Base-by-base conservation (phyloP, 2,329 filamentous ascomycete genomes). In the Beauveria medogensis region DNA sequence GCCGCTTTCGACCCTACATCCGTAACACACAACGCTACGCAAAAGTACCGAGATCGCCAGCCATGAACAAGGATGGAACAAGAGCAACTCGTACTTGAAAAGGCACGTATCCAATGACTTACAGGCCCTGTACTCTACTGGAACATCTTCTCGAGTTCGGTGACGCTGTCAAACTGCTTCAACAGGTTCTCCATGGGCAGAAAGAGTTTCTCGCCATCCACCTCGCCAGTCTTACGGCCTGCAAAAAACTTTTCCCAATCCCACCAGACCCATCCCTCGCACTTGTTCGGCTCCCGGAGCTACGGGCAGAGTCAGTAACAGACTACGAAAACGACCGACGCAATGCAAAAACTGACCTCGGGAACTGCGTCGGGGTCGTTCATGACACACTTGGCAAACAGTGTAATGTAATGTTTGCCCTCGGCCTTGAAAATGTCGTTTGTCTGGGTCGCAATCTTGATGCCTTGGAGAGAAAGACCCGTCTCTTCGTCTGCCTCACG, bases 401-500 rank as follows among this genome's bases (percentile, higher is more conserved):
- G 71, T 0, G 90, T 92, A 55, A 91, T 78, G 68, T 92, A 93
- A 69, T 93, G 89, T 71, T 86, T 90, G 0, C 72, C 73, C n/a
- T 81, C 78, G 0, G 69, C 68, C 1, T 72, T 67, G 69, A 91
- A 89, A 1, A 89, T 69, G 66, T 87, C 84, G 68, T 92, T 91
- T 5, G 87, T 91, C 0, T 84, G 80, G 0, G 80, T 82, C 1
- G 87, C 65, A 44, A 88, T 79, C 51, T 75, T 77, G 41, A 82
- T 54, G 7, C 80, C 77, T 1, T 71, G 75, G 1, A 91, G 76
- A 0, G 72, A 67, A 0, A 91, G 76, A 0, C 82, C 87, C 0
- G 89, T 91, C 68, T 93, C 90, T 69, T 93, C 90, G 0, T 83
- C 69, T 0, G 82, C 77, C 72, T 93, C 90, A 4, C 90, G 81